Percentiles rank a stretch among this genome's conserved stretches.
Evolutionary conservation across 805 yeast species (phyloP).

Genomic region (Komagataella populi): DNA sequence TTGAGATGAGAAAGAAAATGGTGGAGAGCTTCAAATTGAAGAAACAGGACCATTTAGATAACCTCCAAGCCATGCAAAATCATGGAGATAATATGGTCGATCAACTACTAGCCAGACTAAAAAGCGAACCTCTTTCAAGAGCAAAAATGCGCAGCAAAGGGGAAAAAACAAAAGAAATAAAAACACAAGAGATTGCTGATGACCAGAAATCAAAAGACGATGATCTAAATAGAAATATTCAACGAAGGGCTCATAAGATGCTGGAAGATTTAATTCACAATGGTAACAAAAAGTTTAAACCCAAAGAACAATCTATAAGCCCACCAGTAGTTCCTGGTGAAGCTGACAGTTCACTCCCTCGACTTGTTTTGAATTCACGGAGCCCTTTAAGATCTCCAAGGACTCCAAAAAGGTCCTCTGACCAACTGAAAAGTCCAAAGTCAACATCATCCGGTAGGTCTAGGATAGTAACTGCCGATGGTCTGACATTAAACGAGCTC

Average conservation of each 20-base stretch:
- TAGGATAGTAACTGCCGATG: background rate
- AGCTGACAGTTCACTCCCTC: background rate
- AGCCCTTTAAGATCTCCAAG: background rate
- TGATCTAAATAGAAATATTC: background rate
- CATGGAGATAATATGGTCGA: constrained; percentile 3
- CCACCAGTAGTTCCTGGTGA: background rate
- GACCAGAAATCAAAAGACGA: background rate
- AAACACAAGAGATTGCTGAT: background rate
- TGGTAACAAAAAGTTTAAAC: background rate
- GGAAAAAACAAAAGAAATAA: background rate
- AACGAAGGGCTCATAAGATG: background rate
- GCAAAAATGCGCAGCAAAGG: background rate
- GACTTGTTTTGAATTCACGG: background rate
- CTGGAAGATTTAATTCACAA: background rate
- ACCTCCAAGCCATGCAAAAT: constrained; percentile 1
- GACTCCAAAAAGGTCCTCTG: background rate
- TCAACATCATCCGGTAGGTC: background rate
- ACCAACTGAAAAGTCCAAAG: background rate
- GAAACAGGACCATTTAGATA: constrained; percentile 13
- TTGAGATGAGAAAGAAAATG: constrained; percentile 47
- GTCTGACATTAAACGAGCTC: background rate
- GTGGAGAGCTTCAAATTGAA: constrained; percentile 22
- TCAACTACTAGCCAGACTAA: background rate
- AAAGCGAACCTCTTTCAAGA: background rate
- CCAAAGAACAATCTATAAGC: background rate